Percentiles rank a stretch among this genome's conserved stretches.
phyloP scores from a whole-genome alignment of 164 flowering plant genomes.

The Vitis rupestris region DNA sequence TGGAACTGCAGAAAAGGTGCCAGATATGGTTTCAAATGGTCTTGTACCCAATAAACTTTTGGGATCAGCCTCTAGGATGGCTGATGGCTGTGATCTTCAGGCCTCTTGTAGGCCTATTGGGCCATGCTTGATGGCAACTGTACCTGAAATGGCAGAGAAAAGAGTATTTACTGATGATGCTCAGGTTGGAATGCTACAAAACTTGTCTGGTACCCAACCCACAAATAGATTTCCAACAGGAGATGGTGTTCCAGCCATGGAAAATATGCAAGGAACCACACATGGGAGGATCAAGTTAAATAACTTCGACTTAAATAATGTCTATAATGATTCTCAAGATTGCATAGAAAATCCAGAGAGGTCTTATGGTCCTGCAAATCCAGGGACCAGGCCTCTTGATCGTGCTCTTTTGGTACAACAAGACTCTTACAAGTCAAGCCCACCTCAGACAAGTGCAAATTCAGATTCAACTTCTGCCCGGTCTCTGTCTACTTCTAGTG shows the following conservation, averaged over 20 bases:
- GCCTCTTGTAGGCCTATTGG: slow-evolving; percentile 12
- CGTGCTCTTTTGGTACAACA: slow-evolving; percentile 48
- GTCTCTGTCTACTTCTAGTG: slow-evolving; percentile 89
- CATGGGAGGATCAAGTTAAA: slow-evolving; percentile 36
- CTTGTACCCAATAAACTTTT: slow-evolving; percentile 9
- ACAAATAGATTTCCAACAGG: slow-evolving; percentile 15
- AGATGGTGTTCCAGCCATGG: slow-evolving; percentile 22
- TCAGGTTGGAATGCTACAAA: slow-evolving; percentile 18
- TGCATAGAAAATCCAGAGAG: slow-evolving; percentile 43
- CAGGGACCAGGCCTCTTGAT: slow-evolving; percentile 29
- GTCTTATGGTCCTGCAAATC: slow-evolving; percentile 28
- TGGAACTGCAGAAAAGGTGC: slow-evolving; percentile 27
- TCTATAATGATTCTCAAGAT: slow-evolving; percentile 65
- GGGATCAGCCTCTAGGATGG: slow-evolving; percentile 14
- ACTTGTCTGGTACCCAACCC: slow-evolving; percentile 20
- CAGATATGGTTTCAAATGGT: slow-evolving; percentile 7
- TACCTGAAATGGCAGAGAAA: slow-evolving; percentile 25
- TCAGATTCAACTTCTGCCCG: slow-evolving; percentile 81
- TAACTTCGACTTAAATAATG: slow-evolving; percentile 73
- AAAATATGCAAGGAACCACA: slow-evolving; percentile 18
- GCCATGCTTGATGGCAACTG: slow-evolving; percentile 17
- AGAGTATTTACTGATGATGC: slow-evolving; percentile 13
- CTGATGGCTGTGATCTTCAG: slow-evolving; percentile 10
- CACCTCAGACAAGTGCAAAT: slow-evolving; percentile 82
- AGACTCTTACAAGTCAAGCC: slow-evolving; percentile 56